Base-by-base conservation (phyloP, 345 rosid species). In the Ailanthus altissimus region DNA sequence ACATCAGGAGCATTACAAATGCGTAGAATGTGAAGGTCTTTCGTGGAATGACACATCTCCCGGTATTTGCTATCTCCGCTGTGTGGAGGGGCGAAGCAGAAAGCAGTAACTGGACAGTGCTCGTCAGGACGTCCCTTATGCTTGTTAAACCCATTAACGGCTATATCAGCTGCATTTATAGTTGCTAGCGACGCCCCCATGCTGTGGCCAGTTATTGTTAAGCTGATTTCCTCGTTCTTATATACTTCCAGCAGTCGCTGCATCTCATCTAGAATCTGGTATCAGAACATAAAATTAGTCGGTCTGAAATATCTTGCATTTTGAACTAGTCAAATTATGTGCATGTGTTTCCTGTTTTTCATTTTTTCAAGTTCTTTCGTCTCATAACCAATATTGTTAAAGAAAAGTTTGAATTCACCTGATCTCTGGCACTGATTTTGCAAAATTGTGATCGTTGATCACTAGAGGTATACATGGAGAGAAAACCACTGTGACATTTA, bases 191-290 rank as follows among this genome's bases (percentile, higher is more conserved):
- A 84, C 13, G 82, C 92, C 1, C 93, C 93, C 56, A 91, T 74
- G 85, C 92, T 92, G 77, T 88, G 93, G 8, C 95, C 92, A 0
- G 88, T 76, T 68, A 84, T 40, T 0, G 92, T 91, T 62, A 87
- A 88, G 85, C 91, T 89, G 60, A 85, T 68, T 73, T 88, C 95
- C 69, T 91, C 97, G 1, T 87, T 76, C 84, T 85, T 81, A 82
- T 70, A 88, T 51, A 67, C 14, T 23, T 88, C 80, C 28, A 92
- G 72, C 56, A 92, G 82, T 73, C 85, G 78, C 71, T 77, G 70
- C 66, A 89, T 82, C 80, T 90, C 95, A 8, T 12, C 76, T 8
- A 80, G 79, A 54, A 87, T 91, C 97, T 88, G 43, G 72, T 59
- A 75, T 53, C 72, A 68, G 40, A 66, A 51, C 73, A 63, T 23